Base-by-base conservation (phyloP, 2,329 filamentous ascomycete species). In the Parasarocladium wereldwijsianum region DNA sequence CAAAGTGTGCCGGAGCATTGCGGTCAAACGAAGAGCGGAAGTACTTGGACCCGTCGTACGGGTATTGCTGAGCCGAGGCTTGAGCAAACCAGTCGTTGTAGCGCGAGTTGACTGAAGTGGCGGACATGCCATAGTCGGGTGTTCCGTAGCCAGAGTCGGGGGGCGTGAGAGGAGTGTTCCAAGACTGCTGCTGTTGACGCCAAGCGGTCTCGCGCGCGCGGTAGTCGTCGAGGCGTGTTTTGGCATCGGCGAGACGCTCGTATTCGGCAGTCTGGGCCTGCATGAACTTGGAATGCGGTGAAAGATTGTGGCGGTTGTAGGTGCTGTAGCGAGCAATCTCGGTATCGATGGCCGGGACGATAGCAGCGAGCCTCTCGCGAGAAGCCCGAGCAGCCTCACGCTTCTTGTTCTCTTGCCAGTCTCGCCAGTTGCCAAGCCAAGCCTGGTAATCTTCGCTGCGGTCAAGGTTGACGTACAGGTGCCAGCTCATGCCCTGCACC, bases 401-500 rank as follows among this genome's bases (percentile, higher is more conserved):
- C 53, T 70, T 69, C 57, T 68, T 71, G 46, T 54, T 57, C 24
- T 60, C 53, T 39, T 63, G 56, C 63, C 67, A 73, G 10, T 68
- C 61, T 25, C 62, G 55, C 69, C 69, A 74, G 50, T 65, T 72
- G 36, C 62, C 61, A 35, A 74, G 51, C 69, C 69, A 74, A 16
- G 69, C 69, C 32, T 66, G 66, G 51, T 71, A 74, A 38, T 74
- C 85, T 45, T 84, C 74, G 47, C 76, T 74, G 43, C 76, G 70
- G 39, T 82, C 70, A 17, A 86, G 74, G 46, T 92, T 85, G 48
- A 90, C 79, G 48, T 93, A 90, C 32, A 94, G 72, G 40, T 76
- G 68, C 77, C 83, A 93, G 42, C 73, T 66, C 50, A 92, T 90
- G 24, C 76, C 75, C 32, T 72, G 65, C 23, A 94, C 66, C 86